phyloP scores from a whole-genome alignment of 164 flowering plant genomes.

The Macadamia tetraphylla region DNA sequence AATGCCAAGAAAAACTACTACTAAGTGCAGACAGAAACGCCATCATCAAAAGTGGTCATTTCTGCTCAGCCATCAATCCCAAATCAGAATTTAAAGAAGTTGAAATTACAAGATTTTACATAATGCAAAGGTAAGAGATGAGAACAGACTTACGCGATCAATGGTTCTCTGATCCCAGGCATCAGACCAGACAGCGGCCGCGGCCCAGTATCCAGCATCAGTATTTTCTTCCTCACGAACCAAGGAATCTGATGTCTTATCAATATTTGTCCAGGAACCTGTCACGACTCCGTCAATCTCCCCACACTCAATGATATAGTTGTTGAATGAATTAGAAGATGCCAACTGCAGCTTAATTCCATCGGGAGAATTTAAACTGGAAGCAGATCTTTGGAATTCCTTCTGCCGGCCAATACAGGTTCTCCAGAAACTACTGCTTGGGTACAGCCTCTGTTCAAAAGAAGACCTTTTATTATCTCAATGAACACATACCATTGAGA shows the following conservation, averaged over 20 bases:
- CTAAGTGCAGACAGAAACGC: too few species aligned
- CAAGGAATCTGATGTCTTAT: conserved; percentile 29
- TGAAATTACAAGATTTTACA: too few species aligned
- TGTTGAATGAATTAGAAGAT: conserved; percentile 27
- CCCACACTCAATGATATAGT: conserved; percentile 57
- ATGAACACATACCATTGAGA: background rate
- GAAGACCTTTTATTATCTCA: conserved; percentile 20
- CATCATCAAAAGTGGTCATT: too few species aligned
- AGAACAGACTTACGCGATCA: conserved; percentile 75
- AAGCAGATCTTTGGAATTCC: conserved; percentile 23
- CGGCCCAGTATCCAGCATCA: conserved; percentile 80
- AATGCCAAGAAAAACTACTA: too few species aligned
- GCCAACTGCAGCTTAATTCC: conserved; percentile 32
- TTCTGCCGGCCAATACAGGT: conserved; percentile 43
- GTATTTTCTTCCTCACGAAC: conserved; percentile 43
- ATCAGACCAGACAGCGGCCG: conserved; percentile 85
- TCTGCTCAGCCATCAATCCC: too few species aligned
- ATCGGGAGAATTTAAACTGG: conserved; percentile 22
- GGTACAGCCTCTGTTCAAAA: conserved; percentile 72
- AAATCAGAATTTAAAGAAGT: too few species aligned
- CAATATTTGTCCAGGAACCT: conserved; percentile 68
- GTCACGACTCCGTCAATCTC: conserved; percentile 93
- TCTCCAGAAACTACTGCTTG: conserved; percentile 82
- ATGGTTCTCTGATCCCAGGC: conserved; percentile 81
- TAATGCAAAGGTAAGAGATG: background rate